These are phyloP conservation scores for Tulasnella sp. DNA, from an alignment of 768 basidiomycete species.

Conservation along the genomic window DNA sequence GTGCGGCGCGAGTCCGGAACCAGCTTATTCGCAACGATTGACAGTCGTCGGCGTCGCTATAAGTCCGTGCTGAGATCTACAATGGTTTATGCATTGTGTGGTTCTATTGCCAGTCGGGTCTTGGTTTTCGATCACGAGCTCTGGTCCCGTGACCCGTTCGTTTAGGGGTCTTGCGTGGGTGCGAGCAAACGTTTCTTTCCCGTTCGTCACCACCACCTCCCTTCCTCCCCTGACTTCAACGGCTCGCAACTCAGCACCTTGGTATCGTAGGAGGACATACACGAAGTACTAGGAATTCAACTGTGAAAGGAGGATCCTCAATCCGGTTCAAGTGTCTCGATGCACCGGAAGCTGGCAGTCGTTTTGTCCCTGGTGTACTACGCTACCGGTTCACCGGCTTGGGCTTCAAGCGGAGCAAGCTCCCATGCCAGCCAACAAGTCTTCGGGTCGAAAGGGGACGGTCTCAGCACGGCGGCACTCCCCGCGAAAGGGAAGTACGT, in stretches of 20 bases:
- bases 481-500: conserved; percentile 13
- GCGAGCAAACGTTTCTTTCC: neutral
- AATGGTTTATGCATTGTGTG: too few species aligned
- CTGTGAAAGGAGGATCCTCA: neutral
- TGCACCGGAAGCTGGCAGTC: neutral
- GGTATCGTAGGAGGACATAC: neutral
- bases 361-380: conserved; percentile 2
- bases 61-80: too few species aligned
- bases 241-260: neutral
- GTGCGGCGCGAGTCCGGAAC: too few species aligned
- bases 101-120: neutral
- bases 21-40: too few species aligned
- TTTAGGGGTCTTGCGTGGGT: conserved; percentile 4
- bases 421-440: neutral
- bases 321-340: neutral
- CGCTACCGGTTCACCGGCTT: neutral
- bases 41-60: too few species aligned
- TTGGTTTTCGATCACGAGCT: neutral
- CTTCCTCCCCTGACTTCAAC: neutral
- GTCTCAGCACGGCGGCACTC: neutral
- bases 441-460: neutral
- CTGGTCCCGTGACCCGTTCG: neutral
- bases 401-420: neutral
- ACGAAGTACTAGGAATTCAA: neutral
- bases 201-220: neutral